Evolutionary conservation across 805 yeast genomes (phyloP), one percentile per base, ranked within the genome.

Genomic region (Saturnispora silvae): DNA sequence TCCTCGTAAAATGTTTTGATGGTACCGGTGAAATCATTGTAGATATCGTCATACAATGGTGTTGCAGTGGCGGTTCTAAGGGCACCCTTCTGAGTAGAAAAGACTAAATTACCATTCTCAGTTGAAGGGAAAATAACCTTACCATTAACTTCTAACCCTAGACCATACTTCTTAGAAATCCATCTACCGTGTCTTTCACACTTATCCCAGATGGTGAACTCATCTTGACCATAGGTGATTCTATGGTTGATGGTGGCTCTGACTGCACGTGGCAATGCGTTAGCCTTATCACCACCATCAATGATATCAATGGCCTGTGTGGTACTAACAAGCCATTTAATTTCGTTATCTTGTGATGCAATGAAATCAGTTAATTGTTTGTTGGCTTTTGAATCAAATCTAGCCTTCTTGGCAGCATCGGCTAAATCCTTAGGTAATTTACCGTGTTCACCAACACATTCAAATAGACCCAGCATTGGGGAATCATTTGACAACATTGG

Each of bases 191-290:
- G 55, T 4, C 42, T 42, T 14, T 60, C 39, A 14, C 59, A 43
- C 37, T 62, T 65, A 4, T 52, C 44, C 16, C 53, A 50, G 1
- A 64, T 53, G 15, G 54, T 46, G 3, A 47, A 45, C 9, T 60
- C 59, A 57, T 60, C 27, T 52, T 76, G 66, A 43, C 75, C 84
- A 31, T 75, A 59, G 6, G 57, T 34, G 29, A 56, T 64, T 50
- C 94, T 65, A 49, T 79, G 80, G 56, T 83, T 81, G 31, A 78
- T 63, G 25, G 66, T 51, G 29, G 75, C 61, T 22, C 58, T 54
- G 3, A 72, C 72, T 19, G 63, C 56, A 51, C 81, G 89, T 3
- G 94, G 94, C 33, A 82, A 59, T 1, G 92, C 86, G 50, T 82
- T 82, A 19, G 77, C 66, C 57, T 82, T 82, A 40, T 75, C 68